phyloP scores from a whole-genome alignment of 768 basidiomycete genomes.

The Tulasnella sp. region DNA sequence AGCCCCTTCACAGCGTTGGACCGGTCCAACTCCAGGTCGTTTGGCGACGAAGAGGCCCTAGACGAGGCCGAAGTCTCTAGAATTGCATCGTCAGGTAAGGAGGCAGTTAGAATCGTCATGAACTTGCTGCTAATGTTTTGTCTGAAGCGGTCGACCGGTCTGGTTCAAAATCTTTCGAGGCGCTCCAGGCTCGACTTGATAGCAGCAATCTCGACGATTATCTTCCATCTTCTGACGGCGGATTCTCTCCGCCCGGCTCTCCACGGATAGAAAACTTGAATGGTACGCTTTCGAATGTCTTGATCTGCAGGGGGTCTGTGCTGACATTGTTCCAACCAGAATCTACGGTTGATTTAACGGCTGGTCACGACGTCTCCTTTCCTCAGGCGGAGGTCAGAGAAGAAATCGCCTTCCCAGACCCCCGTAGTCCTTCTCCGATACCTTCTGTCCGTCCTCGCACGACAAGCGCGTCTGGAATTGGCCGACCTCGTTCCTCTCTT shows the following conservation, averaged over 20 bases:
- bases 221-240: background rate
- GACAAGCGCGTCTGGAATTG: constrained; percentile 3
- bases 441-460: background rate
- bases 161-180: background rate
- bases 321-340: background rate
- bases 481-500: constrained; percentile 4
- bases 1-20: background rate
- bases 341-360: background rate
- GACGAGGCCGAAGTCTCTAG: background rate
- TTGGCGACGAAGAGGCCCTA: background rate
- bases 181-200: background rate
- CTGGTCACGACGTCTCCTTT: background rate
- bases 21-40: background rate
- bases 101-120: background rate
- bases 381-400: background rate
- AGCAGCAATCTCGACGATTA: background rate
- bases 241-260: background rate
- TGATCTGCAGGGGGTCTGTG: background rate
- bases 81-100: background rate
- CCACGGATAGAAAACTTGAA: constrained; percentile 13
- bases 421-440: background rate
- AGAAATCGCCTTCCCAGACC: background rate
- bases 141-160: background rate
- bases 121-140: background rate
- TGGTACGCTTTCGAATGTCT: background rate